Percentiles rank a stretch among this genome's conserved stretches.
Evolutionary conservation across 2,329 filamentous ascomycete genomes (phyloP).

Genomic region (Claviceps pusilla): DNA sequence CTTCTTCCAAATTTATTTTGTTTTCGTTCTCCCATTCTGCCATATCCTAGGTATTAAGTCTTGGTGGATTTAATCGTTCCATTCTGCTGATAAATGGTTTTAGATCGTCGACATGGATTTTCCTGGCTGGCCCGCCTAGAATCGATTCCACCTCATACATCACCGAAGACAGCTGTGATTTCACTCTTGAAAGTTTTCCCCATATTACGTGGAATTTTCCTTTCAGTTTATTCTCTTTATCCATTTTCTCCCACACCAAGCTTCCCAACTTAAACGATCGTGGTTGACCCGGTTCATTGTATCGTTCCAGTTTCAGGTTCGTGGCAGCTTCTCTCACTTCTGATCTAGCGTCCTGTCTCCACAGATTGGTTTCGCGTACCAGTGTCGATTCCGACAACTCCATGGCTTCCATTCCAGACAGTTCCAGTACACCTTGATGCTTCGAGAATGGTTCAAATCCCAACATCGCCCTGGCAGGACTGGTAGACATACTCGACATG

Average conservation of each 20-base stretch:
- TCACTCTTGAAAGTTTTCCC: background rate
- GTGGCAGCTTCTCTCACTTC: background rate
- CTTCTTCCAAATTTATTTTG: no score
- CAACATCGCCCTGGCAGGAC: background rate
- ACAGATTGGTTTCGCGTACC: no score
- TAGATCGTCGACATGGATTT: background rate
- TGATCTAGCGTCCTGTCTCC: no score
- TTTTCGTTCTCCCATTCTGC: no score
- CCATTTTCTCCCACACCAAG: background rate
- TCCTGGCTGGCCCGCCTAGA: accelerated
- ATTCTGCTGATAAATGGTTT: background rate
- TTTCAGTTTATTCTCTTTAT: background rate
- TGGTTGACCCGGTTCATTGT: no score
- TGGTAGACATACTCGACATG: background rate
- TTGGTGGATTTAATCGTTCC: no score
- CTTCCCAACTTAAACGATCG: background rate
- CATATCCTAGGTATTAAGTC: no score
- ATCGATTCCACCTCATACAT: background rate
- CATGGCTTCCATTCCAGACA: no score
- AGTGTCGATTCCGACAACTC: no score
- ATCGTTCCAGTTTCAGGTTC: background rate
- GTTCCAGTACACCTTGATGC: background rate
- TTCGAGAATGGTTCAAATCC: background rate
- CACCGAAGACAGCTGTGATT: background rate
- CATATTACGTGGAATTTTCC: no score